Evolutionary conservation across 495 filamentous ascomycete species (phyloP), one percentile per base, ranked within the genome.

Genomic region (Podospora conica): DNA sequence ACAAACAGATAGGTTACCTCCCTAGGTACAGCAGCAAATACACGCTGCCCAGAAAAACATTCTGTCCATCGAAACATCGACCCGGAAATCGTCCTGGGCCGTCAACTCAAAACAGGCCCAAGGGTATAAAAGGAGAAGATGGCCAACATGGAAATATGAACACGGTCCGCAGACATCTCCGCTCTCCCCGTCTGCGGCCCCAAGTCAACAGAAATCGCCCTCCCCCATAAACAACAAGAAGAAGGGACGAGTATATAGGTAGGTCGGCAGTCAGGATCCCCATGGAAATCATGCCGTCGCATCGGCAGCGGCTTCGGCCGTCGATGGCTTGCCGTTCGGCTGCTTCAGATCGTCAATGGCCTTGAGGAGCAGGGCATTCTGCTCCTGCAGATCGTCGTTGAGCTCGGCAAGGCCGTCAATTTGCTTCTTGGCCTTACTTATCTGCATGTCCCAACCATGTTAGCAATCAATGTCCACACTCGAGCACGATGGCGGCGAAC

Each of bases 391-490:
- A 56, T 85, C 80, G 56, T 81, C 73, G 67, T 82, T 79, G 33
- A 84, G 74, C 29, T 78, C 76, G 56, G 76, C 69, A 8, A 85
- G 68, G 68, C 82, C 80, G 61, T 78, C 74, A 61, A 79, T 66
- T 53, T 76, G 77, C 53, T 78, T 60, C 56, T 77, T 79, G 70
- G 75, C 79, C 71, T 80, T 83, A 71, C 77, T 79, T 69, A 86
- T 73, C 84, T 86, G 73, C 73, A 65, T 22, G 53, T 66, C 40
- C 67, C 65, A 70, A 40, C 53, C 18, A 31, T 8, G 18, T 68
- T 54, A 68, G 66, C 40, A 64, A 10, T 24, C 40, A 64, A 10
- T 24, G 62, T 28, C 48, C 22, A 27, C n/a, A 23, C 21, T 33
- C 25, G 24, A 60, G 28, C 21, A 29, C 31, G 29, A 31, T 20